These are phyloP conservation scores for Myriosclerotinia curreyana DNA, from an alignment of 2,329 filamentous ascomycete genomes.

Conservation along the genomic window DNA sequence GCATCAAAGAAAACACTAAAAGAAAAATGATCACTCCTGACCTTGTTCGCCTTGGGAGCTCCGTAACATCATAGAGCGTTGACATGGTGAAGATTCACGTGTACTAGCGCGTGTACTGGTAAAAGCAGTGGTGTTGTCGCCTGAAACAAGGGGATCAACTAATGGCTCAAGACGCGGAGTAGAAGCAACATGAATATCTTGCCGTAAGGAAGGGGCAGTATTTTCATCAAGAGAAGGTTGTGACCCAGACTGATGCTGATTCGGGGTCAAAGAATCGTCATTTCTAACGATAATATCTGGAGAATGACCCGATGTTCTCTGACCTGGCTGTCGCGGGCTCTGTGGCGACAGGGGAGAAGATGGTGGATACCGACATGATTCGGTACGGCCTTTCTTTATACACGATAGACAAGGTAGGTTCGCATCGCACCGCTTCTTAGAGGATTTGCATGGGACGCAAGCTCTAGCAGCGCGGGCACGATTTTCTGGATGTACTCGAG, in stretches of 20 bases:
- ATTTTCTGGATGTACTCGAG: neutral
- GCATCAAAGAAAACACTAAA: neutral
- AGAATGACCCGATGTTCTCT: neutral
- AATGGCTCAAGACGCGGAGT: neutral
- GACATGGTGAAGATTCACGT: constrained; percentile 9
- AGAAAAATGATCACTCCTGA: neutral
- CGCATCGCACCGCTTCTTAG: constrained; percentile 12
- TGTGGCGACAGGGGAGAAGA: neutral
- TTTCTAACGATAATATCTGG: neutral
- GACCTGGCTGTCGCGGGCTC: neutral
- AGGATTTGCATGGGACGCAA: constrained; percentile 7
- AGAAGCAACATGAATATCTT: neutral
- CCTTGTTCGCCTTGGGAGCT: constrained; percentile 17
- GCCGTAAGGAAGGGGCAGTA: neutral
- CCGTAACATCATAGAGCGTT: constrained; percentile 3
- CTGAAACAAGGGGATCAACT: neutral
- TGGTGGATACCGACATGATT: constrained; percentile 10
- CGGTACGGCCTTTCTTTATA: constrained; percentile 1
- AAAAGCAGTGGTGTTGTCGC: neutral
- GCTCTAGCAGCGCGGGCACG: constrained; percentile 12
- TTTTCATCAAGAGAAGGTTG: neutral
- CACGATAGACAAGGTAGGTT: constrained; percentile 7
- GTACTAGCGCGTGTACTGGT: constrained; percentile 1
- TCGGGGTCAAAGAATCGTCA: neutral
- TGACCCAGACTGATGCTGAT: neutral